Evolutionary conservation across 306 rosid species (phyloP).

Genomic region (Echinosophora koreensis): DNA sequence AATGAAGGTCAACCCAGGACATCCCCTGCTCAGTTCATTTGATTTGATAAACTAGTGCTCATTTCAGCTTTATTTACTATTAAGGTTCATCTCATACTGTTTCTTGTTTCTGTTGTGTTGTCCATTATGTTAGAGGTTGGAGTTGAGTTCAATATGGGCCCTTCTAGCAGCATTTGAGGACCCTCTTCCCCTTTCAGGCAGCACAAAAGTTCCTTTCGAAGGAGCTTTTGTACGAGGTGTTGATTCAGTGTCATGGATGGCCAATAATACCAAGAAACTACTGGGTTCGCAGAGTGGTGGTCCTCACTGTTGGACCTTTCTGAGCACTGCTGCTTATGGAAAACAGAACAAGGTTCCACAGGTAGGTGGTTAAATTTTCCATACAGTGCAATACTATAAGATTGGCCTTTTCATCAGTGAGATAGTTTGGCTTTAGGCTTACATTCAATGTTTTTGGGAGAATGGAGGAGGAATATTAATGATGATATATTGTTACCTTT

Average conservation of each 20-base stretch:
- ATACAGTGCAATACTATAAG: neutral
- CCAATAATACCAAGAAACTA: slow-evolving; percentile 81
- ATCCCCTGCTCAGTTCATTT: slow-evolving; percentile 38
- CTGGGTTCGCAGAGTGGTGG: slow-evolving; percentile 58
- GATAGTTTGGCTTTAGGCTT: slow-evolving; percentile 35
- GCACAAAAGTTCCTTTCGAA: slow-evolving; percentile 73
- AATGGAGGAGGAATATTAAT: neutral
- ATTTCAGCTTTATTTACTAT: slow-evolving; percentile 25
- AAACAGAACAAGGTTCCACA: slow-evolving; percentile 94
- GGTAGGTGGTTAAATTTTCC: slow-evolving; percentile 57
- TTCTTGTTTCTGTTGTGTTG: slow-evolving; percentile 43
- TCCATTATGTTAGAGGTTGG: slow-evolving; percentile 70
- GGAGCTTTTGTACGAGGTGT: slow-evolving; percentile 95
- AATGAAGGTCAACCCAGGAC: slow-evolving; percentile 72
- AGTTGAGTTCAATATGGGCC: slow-evolving; percentile 96
- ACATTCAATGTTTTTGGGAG: neutral
- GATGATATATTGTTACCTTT: slow-evolving; percentile 10
- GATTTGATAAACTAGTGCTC: neutral
- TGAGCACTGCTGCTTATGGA: slow-evolving; percentile 85
- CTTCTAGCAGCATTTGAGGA: slow-evolving; percentile 93
- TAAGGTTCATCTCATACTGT: slow-evolving; percentile 33
- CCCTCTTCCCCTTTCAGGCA: slow-evolving; percentile 69
- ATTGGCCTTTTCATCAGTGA: neutral
- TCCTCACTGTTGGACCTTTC: slow-evolving; percentile 93
- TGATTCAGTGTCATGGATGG: slow-evolving; percentile 95